A percentile compares a stretch with the other conserved stretches of the same genome.
Conservation (phyloP, 352 stramenopile genomes). For the Phytophthora pseudosyringae region DNA sequence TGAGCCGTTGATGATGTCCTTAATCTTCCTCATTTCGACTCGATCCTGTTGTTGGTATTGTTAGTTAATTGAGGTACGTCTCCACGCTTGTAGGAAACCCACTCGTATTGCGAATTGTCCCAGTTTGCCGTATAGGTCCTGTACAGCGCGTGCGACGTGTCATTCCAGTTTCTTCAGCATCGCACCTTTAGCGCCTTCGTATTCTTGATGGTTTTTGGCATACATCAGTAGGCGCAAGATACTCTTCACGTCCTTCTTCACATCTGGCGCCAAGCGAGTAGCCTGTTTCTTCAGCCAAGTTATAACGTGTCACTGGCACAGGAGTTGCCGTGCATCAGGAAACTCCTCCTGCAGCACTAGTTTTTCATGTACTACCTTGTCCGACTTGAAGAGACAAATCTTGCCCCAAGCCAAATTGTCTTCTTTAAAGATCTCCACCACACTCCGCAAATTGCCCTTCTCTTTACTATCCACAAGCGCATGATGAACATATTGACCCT, state of each 20-base stretch:
- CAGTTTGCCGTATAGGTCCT: neutral
- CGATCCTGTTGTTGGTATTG: slow-evolving; percentile 23
- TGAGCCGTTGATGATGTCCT: neutral
- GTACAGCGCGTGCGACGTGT: neutral
- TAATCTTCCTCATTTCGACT: slow-evolving; percentile 14
- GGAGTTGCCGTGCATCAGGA: slow-evolving; percentile 8
- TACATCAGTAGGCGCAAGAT: slow-evolving; percentile 4
- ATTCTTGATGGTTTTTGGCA: neutral
- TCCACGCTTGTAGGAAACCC: neutral
- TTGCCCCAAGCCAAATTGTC: slow-evolving; percentile 10
- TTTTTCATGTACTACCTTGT: slow-evolving; percentile 24
- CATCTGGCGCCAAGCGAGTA: neutral
- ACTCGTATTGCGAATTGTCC: neutral
- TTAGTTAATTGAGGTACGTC: slow-evolving; percentile 5
- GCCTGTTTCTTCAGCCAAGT: slow-evolving; percentile 22
- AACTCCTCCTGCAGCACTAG: neutral
- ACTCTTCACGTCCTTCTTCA: slow-evolving; percentile 14
- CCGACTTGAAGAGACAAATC: neutral
- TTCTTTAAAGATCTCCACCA: slow-evolving; percentile 16
- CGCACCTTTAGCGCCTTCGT: too few species aligned
- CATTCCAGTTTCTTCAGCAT: too few species aligned
- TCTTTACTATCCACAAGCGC: slow-evolving; percentile 21
- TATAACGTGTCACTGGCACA: slow-evolving; percentile 21
- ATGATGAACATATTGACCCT: slow-evolving; percentile 25
- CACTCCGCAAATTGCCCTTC: slow-evolving; percentile 6